phyloP scores from a whole-genome alignment of 2,329 filamentous ascomycete species.

The Talaromyces sp. region DNA sequence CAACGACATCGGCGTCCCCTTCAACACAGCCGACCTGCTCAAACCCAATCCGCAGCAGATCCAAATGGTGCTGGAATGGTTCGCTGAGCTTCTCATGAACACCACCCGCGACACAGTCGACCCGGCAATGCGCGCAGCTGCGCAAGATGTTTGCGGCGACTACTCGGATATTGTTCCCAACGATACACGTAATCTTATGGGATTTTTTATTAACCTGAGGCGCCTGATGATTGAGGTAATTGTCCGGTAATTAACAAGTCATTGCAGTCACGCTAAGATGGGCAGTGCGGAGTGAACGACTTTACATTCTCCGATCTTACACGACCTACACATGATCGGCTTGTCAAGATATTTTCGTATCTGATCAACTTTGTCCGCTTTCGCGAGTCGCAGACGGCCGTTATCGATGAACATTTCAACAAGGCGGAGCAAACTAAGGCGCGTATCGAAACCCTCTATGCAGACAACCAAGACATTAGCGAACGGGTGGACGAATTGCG shows the following conservation, averaged over 20 bases:
- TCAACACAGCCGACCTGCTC: constrained; percentile 77
- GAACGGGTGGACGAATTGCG: constrained; percentile 73
- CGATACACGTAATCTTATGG: constrained; percentile 92
- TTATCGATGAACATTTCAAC: constrained; percentile 93
- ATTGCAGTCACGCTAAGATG: constrained; percentile 1
- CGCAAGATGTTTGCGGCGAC: constrained; percentile 79
- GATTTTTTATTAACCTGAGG: constrained; percentile 81
- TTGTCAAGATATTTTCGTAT: constrained; percentile 94
- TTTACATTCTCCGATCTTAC: constrained; percentile 92
- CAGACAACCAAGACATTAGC: constrained; percentile 83
- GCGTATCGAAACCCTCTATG: constrained; percentile 78
- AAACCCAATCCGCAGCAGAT: constrained; percentile 94
- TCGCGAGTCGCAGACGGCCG: constrained; percentile 80
- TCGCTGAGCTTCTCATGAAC: constrained; percentile 90
- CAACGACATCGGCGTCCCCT: constrained; percentile 89
- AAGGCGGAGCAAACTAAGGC: constrained; percentile 80
- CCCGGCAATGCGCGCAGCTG: constrained; percentile 88
- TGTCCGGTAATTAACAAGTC: not conserved
- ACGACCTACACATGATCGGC: constrained; percentile 79
- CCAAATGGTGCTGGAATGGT: constrained; percentile 97
- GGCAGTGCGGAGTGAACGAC: constrained; percentile 80
- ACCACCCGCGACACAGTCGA: constrained; percentile 88
- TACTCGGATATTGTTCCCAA: constrained; percentile 76
- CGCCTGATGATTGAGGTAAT: constrained; percentile 64
- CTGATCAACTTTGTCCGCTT: constrained; percentile 99